These are phyloP conservation scores for Fusarium drepaniforme DNA, from an alignment of 2,329 filamentous ascomycete genomes.

Conservation along the genomic window DNA sequence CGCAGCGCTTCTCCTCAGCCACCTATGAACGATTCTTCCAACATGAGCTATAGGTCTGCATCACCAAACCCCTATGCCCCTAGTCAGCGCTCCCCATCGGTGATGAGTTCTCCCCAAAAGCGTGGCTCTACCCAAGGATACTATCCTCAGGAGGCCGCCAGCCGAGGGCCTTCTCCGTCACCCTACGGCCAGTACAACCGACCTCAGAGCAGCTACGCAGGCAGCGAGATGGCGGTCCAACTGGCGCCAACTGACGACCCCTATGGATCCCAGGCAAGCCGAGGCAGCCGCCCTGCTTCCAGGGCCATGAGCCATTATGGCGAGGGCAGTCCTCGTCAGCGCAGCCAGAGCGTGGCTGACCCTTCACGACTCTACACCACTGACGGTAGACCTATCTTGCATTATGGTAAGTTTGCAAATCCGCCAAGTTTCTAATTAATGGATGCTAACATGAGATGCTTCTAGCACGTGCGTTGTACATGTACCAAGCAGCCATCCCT, in stretches of 20 bases:
- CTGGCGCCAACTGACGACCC: conserved; percentile 69
- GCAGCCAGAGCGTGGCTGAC: conserved; percentile 91
- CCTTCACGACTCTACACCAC: conserved; percentile 83
- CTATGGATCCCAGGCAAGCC: conserved; percentile 69
- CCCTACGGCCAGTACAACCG: conserved; percentile 61
- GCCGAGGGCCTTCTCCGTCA: conserved; percentile 61
- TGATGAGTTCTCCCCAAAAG: conserved; percentile 55
- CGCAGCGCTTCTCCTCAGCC: conserved; percentile 75
- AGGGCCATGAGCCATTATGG: conserved; percentile 70
- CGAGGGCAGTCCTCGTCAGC: conserved; percentile 61
- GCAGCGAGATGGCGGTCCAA: conserved; percentile 75
- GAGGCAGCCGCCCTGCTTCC: conserved; percentile 63
- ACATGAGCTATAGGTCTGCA: conserved; percentile 59
- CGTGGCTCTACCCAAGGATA: conserved; percentile 64
- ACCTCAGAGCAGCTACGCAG: conserved; percentile 64
- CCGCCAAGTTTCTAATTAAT: neutral
- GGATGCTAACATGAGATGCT: conserved; percentile 35
- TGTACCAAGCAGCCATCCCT: conserved; percentile 93
- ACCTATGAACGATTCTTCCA: conserved; percentile 58
- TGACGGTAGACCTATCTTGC: conserved; percentile 88
- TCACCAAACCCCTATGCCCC: conserved; percentile 75
- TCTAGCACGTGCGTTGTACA: conserved; percentile 90
- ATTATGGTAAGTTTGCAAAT: conserved; percentile 82
- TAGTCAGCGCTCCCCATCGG: conserved; percentile 52
- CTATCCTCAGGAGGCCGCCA: conserved; percentile 60